Evolutionary conservation across 768 basidiomycete genomes (phyloP).

Genomic region (Auricularia sp.): DNA sequence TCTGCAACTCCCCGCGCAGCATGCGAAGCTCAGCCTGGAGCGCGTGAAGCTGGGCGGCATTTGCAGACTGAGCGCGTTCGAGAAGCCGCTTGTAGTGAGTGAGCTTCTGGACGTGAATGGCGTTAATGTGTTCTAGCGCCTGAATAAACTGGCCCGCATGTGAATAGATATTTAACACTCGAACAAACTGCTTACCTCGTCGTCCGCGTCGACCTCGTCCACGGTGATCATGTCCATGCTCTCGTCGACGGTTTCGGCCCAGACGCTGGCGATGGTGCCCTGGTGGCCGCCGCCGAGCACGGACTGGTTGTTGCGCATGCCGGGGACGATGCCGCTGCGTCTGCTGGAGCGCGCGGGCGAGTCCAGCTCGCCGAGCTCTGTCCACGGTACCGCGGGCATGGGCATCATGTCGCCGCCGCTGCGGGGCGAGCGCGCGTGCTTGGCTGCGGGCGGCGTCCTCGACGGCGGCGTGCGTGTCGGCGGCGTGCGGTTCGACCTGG

Average conservation of each 20-base stretch:
- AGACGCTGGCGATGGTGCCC: not conserved
- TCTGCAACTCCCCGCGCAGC: constrained; percentile 38
- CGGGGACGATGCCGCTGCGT: not conserved
- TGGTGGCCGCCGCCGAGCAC: not conserved
- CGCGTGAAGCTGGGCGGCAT: constrained; percentile 76
- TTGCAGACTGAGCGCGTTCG: constrained; percentile 67
- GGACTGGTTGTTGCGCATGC: not conserved
- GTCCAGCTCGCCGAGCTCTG: not conserved
- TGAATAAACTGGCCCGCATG: constrained; percentile 29
- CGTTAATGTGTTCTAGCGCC: constrained; percentile 30
- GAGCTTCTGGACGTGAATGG: constrained; percentile 43
- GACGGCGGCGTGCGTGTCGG: not conserved
- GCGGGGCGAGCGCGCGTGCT: not conserved
- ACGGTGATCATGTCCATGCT: not conserved
- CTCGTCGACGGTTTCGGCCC: not conserved
- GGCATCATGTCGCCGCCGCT: not conserved
- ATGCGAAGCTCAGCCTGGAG: constrained; percentile 71
- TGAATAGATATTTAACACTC: no score
- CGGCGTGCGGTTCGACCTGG: not conserved
- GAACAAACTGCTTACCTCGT: not conserved
- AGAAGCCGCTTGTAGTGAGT: constrained; percentile 69
- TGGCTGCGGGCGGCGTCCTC: not conserved
- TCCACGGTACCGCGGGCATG: not conserved
- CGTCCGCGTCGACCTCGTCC: not conserved
- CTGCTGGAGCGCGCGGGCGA: not conserved